These are phyloP conservation scores for Xylaria sp. DNA, from an alignment of 2,329 filamentous ascomycete species.

Conservation along the genomic window DNA sequence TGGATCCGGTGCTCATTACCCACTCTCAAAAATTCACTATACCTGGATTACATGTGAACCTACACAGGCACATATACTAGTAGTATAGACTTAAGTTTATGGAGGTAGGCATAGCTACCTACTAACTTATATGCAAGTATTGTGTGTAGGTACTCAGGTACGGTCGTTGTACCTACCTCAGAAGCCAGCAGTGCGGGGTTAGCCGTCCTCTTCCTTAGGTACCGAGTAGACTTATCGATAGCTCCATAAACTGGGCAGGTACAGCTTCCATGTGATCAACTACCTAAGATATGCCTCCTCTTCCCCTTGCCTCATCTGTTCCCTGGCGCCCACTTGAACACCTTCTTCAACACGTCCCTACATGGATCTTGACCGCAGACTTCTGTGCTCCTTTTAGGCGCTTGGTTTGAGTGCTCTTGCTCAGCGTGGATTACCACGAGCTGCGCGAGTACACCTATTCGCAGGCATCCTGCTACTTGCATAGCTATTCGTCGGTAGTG, in stretches of 20 bases:
- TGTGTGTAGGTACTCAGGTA: not conserved
- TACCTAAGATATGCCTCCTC: slow-evolving; percentile 12
- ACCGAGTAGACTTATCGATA: slow-evolving; percentile 28
- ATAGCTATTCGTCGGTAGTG: slow-evolving; percentile 14
- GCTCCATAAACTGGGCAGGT: slow-evolving; percentile 1
- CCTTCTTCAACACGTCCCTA: slow-evolving; percentile 12
- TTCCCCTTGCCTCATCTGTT: slow-evolving; percentile 13
- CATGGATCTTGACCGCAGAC: slow-evolving; percentile 33
- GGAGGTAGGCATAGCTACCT: too few relatives aligned
- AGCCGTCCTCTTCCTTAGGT: not conserved
- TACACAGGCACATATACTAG: too few relatives aligned
- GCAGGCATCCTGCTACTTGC: slow-evolving; percentile 13
- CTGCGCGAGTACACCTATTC: slow-evolving; percentile 14
- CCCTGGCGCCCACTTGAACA: not conserved
- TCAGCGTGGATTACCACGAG: not conserved
- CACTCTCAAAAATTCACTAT: too few relatives aligned
- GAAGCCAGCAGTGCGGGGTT: slow-evolving; percentile 1
- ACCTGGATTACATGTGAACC: too few relatives aligned
- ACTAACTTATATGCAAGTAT: too few relatives aligned
- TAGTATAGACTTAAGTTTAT: too few relatives aligned
- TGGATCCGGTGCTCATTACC: too few relatives aligned
- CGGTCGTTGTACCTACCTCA: not conserved
- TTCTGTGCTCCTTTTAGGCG: slow-evolving; percentile 31
- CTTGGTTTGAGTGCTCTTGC: slow-evolving; percentile 16
- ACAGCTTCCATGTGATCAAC: slow-evolving; percentile 27